Conservation (phyloP, 805 yeast genomes). For the Tetrapisispora fleetii region DNA sequence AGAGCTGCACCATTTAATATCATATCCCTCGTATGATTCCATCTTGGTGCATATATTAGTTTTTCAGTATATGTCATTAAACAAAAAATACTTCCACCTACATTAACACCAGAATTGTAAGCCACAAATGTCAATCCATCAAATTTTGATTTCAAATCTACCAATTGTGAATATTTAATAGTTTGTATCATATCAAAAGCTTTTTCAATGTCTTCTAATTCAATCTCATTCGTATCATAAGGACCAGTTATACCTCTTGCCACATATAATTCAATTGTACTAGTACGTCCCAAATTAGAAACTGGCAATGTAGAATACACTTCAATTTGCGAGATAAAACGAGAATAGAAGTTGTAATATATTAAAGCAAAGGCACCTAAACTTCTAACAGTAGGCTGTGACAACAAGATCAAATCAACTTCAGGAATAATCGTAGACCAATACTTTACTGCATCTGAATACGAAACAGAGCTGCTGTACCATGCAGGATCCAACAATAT, state of each 20-base stretch:
- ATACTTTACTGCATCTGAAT: slow-evolving; percentile 23
- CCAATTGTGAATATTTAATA: slow-evolving; percentile 72
- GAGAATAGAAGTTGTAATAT: slow-evolving; percentile 45
- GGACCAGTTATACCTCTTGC: slow-evolving; percentile 71
- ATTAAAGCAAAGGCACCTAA: slow-evolving; percentile 70
- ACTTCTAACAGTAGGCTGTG: slow-evolving; percentile 76
- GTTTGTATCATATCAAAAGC: slow-evolving; percentile 63
- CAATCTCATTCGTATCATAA: slow-evolving; percentile 43
- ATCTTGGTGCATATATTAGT: slow-evolving; percentile 78
- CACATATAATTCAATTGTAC: slow-evolving; percentile 77
- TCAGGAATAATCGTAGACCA: slow-evolving; percentile 36
- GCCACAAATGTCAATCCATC: slow-evolving; percentile 66
- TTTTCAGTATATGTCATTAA: slow-evolving; percentile 65
- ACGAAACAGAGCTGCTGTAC: slow-evolving; percentile 43
- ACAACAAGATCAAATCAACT: slow-evolving; percentile 64
- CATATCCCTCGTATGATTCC: slow-evolving; percentile 90
- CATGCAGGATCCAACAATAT: slow-evolving; percentile 68
- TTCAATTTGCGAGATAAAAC: slow-evolving; percentile 51
- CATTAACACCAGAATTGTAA: slow-evolving; percentile 80
- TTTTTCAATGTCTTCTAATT: slow-evolving; percentile 65
- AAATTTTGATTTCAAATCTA: slow-evolving; percentile 47
- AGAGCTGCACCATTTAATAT: slow-evolving; percentile 67
- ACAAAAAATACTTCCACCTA: slow-evolving; percentile 92
- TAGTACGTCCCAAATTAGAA: slow-evolving; percentile 70
- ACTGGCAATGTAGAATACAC: slow-evolving; percentile 88